Evolutionary conservation across 139 green algal genomes (phyloP), one percentile per base, ranked within the genome.

Genomic region (Closterium sp.): DNA sequence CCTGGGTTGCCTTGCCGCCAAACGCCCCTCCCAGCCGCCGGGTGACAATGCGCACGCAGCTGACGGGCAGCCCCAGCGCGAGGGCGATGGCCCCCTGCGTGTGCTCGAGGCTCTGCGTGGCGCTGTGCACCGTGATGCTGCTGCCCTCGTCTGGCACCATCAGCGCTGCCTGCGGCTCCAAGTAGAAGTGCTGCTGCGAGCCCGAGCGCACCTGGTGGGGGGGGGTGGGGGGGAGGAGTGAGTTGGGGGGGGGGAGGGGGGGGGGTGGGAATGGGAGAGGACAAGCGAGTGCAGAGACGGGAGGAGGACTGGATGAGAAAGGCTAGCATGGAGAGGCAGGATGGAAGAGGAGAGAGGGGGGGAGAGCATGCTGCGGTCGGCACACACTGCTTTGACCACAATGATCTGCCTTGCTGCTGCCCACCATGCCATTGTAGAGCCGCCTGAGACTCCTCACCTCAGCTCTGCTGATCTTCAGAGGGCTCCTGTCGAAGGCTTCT

Each of bases 131-230:
- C 38, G 86, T 86, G 43, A 97, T 76, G 10, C n/a, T 6, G 36
- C 95, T 93, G n/a, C 93, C 95, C 92, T 97, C 95, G 23, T 95
- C 94, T 6, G 94, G 94, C 64, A 91, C 64, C n/a, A 91, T 91
- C 21, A 95, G 93, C 34, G 95, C 94, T 5, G 83, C 91, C 93
- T 97, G 95, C 1, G 94, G 94, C 95, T 97, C 96, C 91, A 97
- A 94, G 94, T 97, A 97, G 2, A 96, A 90, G 85, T 96, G 96
- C 34, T 92, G 83, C 88, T 96, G 93, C 10, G 33, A 76, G 23
- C 34, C 35, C 69, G 88, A 90, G 31, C 69, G 64, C n/a, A 84
- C 32, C 87, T 90, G 87, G 12, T 16, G 55, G 23, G 55, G 55
- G 55, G 25, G 9, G 55, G 55, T 16, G 5, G 55, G 55, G 55